Percentiles rank a stretch among this genome's conserved stretches.
phyloP scores from a whole-genome alignment of 2,329 filamentous ascomycete genomes.

The Apiospora aurea region DNA sequence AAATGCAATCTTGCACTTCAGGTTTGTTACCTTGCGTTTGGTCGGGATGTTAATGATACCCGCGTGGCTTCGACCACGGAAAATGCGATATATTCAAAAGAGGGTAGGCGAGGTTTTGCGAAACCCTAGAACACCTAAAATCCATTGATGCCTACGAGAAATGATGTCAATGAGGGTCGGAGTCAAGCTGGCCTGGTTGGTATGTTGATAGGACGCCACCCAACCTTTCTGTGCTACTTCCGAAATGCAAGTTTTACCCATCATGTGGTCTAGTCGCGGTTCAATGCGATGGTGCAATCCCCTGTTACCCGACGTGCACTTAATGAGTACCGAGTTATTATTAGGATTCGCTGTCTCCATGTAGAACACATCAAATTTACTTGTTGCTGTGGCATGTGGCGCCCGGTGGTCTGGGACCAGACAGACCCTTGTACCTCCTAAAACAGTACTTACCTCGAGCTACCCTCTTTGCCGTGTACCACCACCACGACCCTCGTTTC shows the following conservation, averaged over 20 bases:
- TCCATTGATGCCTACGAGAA: background rate
- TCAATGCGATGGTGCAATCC: background rate
- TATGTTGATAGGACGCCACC: background rate
- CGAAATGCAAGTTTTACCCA: background rate
- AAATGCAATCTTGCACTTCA: background rate
- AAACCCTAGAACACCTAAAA: background rate
- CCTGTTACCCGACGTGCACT: too few species aligned
- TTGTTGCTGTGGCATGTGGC: background rate
- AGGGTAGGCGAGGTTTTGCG: background rate
- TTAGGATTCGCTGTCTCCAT: background rate
- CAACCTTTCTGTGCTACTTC: background rate
- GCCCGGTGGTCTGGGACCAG: background rate
- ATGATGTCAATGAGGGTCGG: background rate
- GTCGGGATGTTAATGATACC: constrained; percentile 11
- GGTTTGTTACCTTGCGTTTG: constrained; percentile 10
- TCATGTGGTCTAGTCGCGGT: background rate
- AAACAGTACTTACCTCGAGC: background rate
- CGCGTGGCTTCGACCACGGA: constrained; percentile 15
- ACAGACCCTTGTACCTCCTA: background rate
- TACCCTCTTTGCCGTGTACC: background rate
- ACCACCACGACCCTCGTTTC: background rate
- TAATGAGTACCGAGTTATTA: background rate
- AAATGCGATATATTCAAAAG: background rate
- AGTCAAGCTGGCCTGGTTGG: background rate
- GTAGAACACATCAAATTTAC: background rate